phyloP scores from a whole-genome alignment of 73 alveolate genomes.

The Tetrahymena borealis region DNA sequence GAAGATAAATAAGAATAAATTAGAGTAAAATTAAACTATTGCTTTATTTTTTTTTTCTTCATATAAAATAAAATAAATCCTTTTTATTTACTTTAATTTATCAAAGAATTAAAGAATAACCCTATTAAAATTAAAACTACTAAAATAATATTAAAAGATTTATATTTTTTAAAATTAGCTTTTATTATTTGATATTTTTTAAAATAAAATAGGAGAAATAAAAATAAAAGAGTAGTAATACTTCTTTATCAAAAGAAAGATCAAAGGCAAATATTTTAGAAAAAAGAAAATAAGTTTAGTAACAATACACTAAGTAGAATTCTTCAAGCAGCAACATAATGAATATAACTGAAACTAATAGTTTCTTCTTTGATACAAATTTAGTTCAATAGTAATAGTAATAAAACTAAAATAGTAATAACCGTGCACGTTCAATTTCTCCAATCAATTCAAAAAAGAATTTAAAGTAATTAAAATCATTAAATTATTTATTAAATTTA shows the following conservation, averaged over 20 bases:
- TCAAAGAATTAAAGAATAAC: no score
- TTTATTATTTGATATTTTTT: background rate
- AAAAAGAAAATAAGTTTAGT: background rate
- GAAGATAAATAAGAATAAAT: background rate
- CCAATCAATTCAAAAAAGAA: background rate
- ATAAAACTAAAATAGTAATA: background rate
- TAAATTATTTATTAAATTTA: background rate
- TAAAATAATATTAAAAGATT: no score
- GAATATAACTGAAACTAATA: background rate
- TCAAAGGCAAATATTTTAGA: background rate
- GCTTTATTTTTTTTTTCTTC: no score
- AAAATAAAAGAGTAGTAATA: background rate
- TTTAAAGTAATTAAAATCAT: background rate
- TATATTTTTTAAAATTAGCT: no score
- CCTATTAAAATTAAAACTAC: no score
- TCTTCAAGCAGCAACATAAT: background rate
- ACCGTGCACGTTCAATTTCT: background rate
- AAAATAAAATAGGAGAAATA: background rate
- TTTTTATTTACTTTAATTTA: no score
- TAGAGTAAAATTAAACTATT: no score
- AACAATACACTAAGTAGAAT: background rate
- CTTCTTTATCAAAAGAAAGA: background rate
- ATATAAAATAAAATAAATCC: no score
- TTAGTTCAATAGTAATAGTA: background rate
- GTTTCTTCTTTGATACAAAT: background rate